These are phyloP conservation scores for Chalciporus chontae DNA, from an alignment of 768 basidiomycete species.

Conservation along the genomic window DNA sequence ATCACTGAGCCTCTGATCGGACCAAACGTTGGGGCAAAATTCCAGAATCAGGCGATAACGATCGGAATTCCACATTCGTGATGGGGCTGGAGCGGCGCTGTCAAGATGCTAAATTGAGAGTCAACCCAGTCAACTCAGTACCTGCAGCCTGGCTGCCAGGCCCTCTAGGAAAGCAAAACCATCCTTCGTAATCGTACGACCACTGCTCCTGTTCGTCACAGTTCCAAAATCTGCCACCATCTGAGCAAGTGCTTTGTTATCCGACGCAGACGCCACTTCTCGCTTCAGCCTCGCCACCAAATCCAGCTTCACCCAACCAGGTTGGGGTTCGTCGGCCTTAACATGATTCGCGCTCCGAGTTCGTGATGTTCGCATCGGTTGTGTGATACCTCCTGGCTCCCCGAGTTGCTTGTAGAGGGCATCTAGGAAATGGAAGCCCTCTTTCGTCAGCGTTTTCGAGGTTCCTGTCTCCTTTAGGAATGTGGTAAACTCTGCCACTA, in stretches of 20 bases:
- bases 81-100: neutral
- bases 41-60: slow-evolving; percentile 1
- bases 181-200: slow-evolving; percentile 75
- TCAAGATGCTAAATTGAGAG: neutral
- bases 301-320: slow-evolving; percentile 53
- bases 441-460: slow-evolving; percentile 63
- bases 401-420: slow-evolving; percentile 66
- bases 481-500: slow-evolving; percentile 59
- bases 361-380: slow-evolving; percentile 48
- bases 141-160: slow-evolving; percentile 50
- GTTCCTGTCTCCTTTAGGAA: slow-evolving; percentile 58
- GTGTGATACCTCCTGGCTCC: slow-evolving; percentile 57
- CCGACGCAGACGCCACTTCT: slow-evolving; percentile 49
- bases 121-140: slow-evolving; percentile 14
- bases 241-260: slow-evolving; percentile 54
- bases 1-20: neutral
- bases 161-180: slow-evolving; percentile 68
- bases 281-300: slow-evolving; percentile 54
- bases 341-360: slow-evolving; percentile 41
- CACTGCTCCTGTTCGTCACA: slow-evolving; percentile 64
- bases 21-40: slow-evolving; percentile 2
- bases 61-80: neutral
- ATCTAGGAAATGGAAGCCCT: slow-evolving; percentile 69
- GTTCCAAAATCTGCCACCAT: slow-evolving; percentile 70
- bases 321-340: slow-evolving; percentile 38